These are phyloP conservation scores for Forsythia viridissima DNA, from an alignment of 257 asterid species.

Conservation along the genomic window DNA sequence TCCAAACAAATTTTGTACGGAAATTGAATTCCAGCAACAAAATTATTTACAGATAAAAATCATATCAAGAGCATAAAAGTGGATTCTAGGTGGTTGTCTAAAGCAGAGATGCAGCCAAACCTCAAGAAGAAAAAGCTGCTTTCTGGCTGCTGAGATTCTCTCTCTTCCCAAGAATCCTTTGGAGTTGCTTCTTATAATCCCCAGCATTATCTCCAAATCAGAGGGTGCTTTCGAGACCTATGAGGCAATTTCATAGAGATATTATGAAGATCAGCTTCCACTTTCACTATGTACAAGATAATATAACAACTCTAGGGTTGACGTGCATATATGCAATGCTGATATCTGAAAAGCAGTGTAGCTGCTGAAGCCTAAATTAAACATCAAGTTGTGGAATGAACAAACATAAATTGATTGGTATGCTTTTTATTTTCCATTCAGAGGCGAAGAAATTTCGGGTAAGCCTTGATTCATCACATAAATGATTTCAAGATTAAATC, in stretches of 20 bases:
- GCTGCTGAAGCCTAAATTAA: background rate
- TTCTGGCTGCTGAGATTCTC: constrained; percentile 57
- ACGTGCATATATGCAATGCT: constrained; percentile 6
- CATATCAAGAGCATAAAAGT: constrained; percentile 19
- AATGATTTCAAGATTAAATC: background rate
- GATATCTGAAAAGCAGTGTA: constrained; percentile 15
- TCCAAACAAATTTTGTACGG: constrained; percentile 7
- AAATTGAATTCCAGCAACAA: constrained; percentile 18
- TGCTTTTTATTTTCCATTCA: background rate
- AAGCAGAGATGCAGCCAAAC: constrained; percentile 36
- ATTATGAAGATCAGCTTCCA: constrained; percentile 1
- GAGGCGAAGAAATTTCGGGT: background rate
- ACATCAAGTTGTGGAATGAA: background rate
- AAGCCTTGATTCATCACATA: background rate
- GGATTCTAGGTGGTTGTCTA: constrained; percentile 1
- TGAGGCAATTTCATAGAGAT: constrained; percentile 16
- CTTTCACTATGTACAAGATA: constrained; percentile 19
- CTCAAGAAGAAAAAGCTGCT: constrained; percentile 89
- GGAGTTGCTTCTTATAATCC: constrained; percentile 75
- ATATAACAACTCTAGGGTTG: constrained; percentile 8
- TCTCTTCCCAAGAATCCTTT: constrained; percentile 76
- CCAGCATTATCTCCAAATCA: constrained; percentile 84
- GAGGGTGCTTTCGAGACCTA: constrained; percentile 95
- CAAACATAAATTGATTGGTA: background rate
- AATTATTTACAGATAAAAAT: constrained; percentile 11